phyloP scores from a whole-genome alignment of 805 yeast genomes.

The Candida corydali region DNA sequence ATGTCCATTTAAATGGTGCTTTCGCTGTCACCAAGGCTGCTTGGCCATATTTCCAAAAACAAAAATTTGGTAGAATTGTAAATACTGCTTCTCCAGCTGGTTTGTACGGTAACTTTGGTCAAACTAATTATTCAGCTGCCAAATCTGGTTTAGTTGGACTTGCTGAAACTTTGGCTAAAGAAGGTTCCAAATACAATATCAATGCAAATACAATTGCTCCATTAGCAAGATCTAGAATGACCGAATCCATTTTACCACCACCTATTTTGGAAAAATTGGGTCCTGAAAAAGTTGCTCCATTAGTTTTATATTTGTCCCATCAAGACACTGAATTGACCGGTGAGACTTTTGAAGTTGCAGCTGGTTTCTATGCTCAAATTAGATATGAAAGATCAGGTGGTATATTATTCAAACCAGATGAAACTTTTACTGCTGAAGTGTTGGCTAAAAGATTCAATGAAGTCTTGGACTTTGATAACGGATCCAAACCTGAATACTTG shows the following conservation, averaged over 20 bases:
- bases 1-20: slow-evolving; percentile 89
- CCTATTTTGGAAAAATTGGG: slow-evolving; percentile 74
- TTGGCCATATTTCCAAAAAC: slow-evolving; percentile 85
- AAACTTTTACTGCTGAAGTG: slow-evolving; percentile 78
- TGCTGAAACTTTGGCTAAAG: slow-evolving; percentile 92
- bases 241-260: slow-evolving; percentile 84
- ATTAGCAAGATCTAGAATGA: slow-evolving; percentile 93
- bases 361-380: slow-evolving; percentile 86
- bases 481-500: slow-evolving; percentile 45
- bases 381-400: slow-evolving; percentile 96
- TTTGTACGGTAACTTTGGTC: slow-evolving; percentile 94
- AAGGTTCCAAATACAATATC: slow-evolving; percentile 83
- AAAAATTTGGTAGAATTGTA: slow-evolving; percentile 81
- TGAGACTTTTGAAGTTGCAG: slow-evolving; percentile 87
- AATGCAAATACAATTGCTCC: slow-evolving; percentile 88
- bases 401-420: slow-evolving; percentile 73
- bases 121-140: slow-evolving; percentile 92
- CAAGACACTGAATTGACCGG: slow-evolving; percentile 59
- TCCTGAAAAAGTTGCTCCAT: slow-evolving; percentile 90
- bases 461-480: slow-evolving; percentile 58
- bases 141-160: slow-evolving; percentile 87
- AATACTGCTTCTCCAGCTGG: slow-evolving; percentile 99
- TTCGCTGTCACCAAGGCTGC: slow-evolving; percentile 82
- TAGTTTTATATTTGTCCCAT: slow-evolving; percentile 77
- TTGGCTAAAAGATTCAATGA: slow-evolving; percentile 64